phyloP scores from a whole-genome alignment of 345 rosid genomes.

The Aquilaria malaccensis region DNA sequence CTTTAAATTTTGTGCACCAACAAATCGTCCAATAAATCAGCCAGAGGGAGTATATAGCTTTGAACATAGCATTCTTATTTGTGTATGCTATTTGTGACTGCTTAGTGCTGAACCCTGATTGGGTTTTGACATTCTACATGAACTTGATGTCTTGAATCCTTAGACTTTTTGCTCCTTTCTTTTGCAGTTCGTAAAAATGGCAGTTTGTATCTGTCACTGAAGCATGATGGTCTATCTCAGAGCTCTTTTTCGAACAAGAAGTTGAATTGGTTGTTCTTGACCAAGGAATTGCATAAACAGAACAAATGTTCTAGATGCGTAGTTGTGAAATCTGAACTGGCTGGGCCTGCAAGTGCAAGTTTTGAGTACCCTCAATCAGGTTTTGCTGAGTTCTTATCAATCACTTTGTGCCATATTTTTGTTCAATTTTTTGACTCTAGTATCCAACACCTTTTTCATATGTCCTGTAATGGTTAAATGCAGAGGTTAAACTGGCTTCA shows the following conservation, averaged over 20 bases:
- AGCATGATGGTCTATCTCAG: conserved; percentile 18
- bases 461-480: conserved; percentile 24
- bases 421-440: conserved; percentile 11
- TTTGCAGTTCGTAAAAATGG: conserved; percentile 31
- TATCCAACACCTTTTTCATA: not conserved
- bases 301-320: conserved; percentile 24
- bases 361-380: conserved; percentile 50
- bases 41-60: too few species aligned
- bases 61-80: too few species aligned
- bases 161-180: conserved; percentile 12
- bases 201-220: conserved; percentile 21
- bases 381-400: conserved; percentile 17
- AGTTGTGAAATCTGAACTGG: conserved; percentile 54
- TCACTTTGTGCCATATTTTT: not conserved
- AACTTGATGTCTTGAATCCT: not conserved
- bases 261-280: conserved; percentile 18
- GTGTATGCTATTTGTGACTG: not conserved
- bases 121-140: not conserved
- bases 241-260: conserved; percentile 18
- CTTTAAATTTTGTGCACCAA: too few species aligned
- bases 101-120: not conserved
- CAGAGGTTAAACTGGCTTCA: conserved; percentile 52
- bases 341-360: conserved; percentile 47
- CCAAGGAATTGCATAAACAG: conserved; percentile 19
- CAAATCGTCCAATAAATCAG: too few species aligned